Percentiles rank a stretch among this genome's conserved stretches.
Evolutionary conservation across 2,329 filamentous ascomycete genomes (phyloP).

Genomic region (Penicillium verrucosum): DNA sequence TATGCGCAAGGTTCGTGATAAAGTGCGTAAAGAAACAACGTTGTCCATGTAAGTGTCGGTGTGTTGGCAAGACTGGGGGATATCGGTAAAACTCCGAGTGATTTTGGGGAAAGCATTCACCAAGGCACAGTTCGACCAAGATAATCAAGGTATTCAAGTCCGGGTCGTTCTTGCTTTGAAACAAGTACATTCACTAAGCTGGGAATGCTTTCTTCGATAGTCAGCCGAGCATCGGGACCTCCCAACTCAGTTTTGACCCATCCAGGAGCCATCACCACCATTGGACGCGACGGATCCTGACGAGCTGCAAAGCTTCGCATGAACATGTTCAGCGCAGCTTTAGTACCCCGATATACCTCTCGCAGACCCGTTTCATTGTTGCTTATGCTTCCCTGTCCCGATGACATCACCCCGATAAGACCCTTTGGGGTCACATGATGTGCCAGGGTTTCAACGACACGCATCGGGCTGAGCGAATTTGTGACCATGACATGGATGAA

Average conservation of each 20-base stretch:
- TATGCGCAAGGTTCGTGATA: background rate
- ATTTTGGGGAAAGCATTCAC: background rate
- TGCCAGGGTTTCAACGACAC: background rate
- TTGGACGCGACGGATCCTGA: background rate
- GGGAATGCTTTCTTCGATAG: background rate
- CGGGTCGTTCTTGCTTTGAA: background rate
- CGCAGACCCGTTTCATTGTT: slow-evolving; percentile 1
- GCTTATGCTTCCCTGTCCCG: slow-evolving; percentile 3
- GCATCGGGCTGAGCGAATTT: slow-evolving; percentile 3
- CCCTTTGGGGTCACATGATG: background rate
- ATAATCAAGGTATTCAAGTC: background rate
- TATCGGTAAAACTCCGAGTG: background rate
- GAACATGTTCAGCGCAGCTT: background rate
- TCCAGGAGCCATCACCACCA: background rate
- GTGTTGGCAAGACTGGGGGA: background rate
- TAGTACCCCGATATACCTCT: slow-evolving; percentile 2
- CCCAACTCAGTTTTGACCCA: slow-evolving; percentile 5
- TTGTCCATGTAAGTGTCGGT: background rate
- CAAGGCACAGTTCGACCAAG: background rate
- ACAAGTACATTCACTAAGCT: background rate
- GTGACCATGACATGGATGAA: slow-evolving; percentile 5
- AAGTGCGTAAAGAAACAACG: background rate
- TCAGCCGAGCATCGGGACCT: background rate
- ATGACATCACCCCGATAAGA: slow-evolving; percentile 2
- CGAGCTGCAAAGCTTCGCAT: slow-evolving; percentile 4